Conservation (phyloP, 2,329 filamentous ascomycete species). For the Calonectria crousiana region DNA sequence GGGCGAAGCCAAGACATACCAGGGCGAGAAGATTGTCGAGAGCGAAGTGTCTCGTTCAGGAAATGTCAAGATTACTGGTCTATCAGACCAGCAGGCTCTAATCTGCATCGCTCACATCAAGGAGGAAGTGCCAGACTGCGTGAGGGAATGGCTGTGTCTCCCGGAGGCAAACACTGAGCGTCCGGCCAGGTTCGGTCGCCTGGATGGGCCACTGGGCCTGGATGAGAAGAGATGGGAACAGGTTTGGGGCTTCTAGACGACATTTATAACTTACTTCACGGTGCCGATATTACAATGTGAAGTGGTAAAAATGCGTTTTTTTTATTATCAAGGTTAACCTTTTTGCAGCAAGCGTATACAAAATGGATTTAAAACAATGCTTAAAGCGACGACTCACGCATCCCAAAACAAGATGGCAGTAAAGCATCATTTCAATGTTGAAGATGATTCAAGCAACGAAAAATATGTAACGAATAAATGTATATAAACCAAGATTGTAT, state of each 20-base stretch:
- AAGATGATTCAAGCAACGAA: not conserved
- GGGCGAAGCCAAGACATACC: constrained; percentile 65
- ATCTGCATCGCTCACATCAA: constrained; percentile 93
- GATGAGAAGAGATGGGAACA: constrained; percentile 71
- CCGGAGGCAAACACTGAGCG: constrained; percentile 77
- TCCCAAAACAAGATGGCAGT: not conserved
- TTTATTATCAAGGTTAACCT: not conserved
- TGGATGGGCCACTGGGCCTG: constrained; percentile 71
- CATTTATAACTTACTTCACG: no score
- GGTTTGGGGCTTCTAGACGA: constrained; percentile 67
- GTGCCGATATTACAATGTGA: not conserved
- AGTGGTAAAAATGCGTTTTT: not conserved
- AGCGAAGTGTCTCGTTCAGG: constrained; percentile 60
- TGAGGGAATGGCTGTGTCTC: constrained; percentile 88
- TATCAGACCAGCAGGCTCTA: constrained; percentile 80
- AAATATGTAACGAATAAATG: not conserved
- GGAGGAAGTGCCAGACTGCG: constrained; percentile 88
- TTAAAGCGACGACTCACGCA: not conserved
- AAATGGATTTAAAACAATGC: not conserved
- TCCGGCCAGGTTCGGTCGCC: constrained; percentile 72
- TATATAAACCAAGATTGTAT: not conserved
- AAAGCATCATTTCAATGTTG: not conserved
- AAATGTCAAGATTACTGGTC: constrained; percentile 67
- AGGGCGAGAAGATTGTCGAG: constrained; percentile 55
- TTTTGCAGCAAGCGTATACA: not conserved